Percentiles rank a stretch among this genome's conserved stretches.
Conservation (phyloP, 1,139 yeast genomes). For the Scheffersomyces illinoinensis region DNA sequence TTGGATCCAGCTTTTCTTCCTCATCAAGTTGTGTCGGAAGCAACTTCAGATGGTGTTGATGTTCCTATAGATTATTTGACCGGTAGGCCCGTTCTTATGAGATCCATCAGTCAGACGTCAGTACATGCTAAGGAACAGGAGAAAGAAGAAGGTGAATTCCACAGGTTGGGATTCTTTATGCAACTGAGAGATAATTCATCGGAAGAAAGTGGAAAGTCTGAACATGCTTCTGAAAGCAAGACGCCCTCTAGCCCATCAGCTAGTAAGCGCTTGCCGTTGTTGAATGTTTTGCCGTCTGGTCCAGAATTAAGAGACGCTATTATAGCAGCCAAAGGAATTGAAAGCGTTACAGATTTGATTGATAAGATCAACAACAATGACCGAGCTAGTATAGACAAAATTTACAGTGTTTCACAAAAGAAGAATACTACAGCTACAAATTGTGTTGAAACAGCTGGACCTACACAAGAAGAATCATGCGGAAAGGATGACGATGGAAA, state of each 20-base stretch:
- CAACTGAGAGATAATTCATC: constrained; percentile 50
- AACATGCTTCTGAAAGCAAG: constrained; percentile 2
- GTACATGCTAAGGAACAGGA: constrained; percentile 74
- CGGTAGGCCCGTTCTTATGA: constrained; percentile 68
- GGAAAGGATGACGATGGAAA: constrained; percentile 12
- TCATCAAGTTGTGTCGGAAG: constrained; percentile 67
- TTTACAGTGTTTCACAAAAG: constrained; percentile 30
- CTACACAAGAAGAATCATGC: not conserved
- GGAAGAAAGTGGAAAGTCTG: not conserved
- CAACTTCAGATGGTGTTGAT: constrained; percentile 52
- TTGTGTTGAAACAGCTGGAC: not conserved
- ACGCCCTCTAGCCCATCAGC: not conserved
- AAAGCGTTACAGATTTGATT: constrained; percentile 69
- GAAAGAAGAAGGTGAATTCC: constrained; percentile 89
- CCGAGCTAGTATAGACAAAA: constrained; percentile 54
- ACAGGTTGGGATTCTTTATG: constrained; percentile 76
- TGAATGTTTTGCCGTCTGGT: constrained; percentile 65
- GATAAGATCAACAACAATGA: constrained; percentile 56
- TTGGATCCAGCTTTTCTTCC: constrained; percentile 46
- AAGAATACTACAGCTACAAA: not conserved
- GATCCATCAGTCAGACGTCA: constrained; percentile 66
- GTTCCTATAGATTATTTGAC: constrained; percentile 67
- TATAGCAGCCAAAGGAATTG: constrained; percentile 75
- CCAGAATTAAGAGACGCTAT: constrained; percentile 75
- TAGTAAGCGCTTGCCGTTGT: constrained; percentile 30